Base-by-base conservation (phyloP, 805 yeast genomes). In the Starmerella sp. region DNA sequence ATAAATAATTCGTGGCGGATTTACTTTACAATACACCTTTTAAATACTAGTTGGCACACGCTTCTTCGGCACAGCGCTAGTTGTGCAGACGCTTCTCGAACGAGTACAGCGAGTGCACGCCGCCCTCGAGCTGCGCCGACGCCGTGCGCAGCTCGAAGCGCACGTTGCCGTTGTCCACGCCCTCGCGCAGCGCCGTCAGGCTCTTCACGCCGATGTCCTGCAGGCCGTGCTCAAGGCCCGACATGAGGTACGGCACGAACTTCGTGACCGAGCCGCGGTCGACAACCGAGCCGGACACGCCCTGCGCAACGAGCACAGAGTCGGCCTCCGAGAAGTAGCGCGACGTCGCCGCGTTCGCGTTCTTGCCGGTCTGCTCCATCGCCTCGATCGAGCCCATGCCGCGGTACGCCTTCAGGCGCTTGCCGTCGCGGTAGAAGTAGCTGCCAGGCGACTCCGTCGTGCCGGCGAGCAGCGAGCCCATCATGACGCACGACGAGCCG, bases 311-410 rank as follows among this genome's bases (percentile, higher is more conserved):
- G 63, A 93, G 80, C 62, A 93, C 97, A 66, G 84, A 77, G 74
- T 93, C 98, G 62, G 86, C 76, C 77, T 93, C 98, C 57, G 96
- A 88, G 75, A 93, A 93, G 79, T 93, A 93, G 75, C 98, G 86
- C 47, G 97, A 89, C 60, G 98, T 88, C 49, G 98, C 91, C 54
- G 98, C 98, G 69, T 93, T 93, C 66, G 95, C 96, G 71, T 81
- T 81, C 67, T 77, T 78, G 63, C 83, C 82, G 60, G 97, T 87
- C 71, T 79, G 74, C 79, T 90, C 91, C 97, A 91, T 91, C 63
- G 98, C 98, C 72, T 91, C 98, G 66, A 93, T 83, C 43, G 97
- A 91, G 66, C 98, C 98, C 98, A 93, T 93, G 77, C 98, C 98
- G 77, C 98, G 84, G 81, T 93, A 93, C 58, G 88, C 74, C 81